Evolutionary conservation across 108 stramenopile species (phyloP), one percentile per base, ranked within the genome.

Genomic region (Cyclostephanos invisitatus): DNA sequence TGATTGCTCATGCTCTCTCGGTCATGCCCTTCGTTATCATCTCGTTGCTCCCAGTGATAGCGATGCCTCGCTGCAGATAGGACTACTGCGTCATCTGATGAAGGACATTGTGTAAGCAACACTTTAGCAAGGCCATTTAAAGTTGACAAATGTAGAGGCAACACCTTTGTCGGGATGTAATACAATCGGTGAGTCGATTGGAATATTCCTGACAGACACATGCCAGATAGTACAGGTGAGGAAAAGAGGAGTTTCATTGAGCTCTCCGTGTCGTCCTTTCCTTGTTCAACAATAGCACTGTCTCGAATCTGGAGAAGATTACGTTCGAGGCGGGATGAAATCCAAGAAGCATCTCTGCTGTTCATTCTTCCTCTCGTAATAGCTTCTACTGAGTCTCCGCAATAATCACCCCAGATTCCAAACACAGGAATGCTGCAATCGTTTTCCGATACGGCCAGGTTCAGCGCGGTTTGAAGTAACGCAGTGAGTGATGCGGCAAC

Each of bases 401-500:
- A 8, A 69, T 91, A 91, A 17, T 44, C 36, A 20, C 89, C 89
- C 93, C 93, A 94, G 15, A 89, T 59, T 20, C 93, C 93, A 84
- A 94, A 88, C 49, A 82, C 83, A 18, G 93, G 93, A 49, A 94
- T 87, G 38, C 71, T 53, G 60, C 87, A 91, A 20, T 85, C 78
- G 62, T 83, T 85, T 53, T 86, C 84, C 10, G 82, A 55, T 9
- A 80, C 77, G 10, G 93, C 93, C 40, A 75, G 59, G 68, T 91
- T 91, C 60, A 94, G 55, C 14, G 90, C 82, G 17, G 84, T 90
- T 78, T 94, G 93, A 36, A 94, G 65, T 17, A 81, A 36, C 7
- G 75, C 55, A 20, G 64, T 53, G 1, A 77, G 59, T 1, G 70
- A 50, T 42, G 80, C 62, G 17, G 64, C 61, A 28, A 59, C 74